These are phyloP conservation scores for Schizothecium vesticola DNA, from an alignment of 495 filamentous ascomycete genomes.

Conservation along the genomic window DNA sequence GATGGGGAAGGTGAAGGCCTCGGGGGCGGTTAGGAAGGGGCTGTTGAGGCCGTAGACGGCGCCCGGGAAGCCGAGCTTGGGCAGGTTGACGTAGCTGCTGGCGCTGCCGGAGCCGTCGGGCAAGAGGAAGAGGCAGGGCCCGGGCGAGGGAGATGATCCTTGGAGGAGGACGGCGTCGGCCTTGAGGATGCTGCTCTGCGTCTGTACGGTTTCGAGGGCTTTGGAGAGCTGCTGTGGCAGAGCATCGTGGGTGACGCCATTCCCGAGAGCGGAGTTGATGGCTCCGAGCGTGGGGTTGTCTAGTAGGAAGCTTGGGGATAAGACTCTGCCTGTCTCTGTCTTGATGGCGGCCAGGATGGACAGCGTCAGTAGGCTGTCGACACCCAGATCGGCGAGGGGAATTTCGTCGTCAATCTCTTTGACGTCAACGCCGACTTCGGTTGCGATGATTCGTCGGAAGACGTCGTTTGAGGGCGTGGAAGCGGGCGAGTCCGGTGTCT, in stretches of 20 bases:
- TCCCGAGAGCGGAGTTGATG: slow-evolving; percentile 17
- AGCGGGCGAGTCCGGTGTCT: background rate
- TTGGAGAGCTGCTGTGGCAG: slow-evolving; percentile 13
- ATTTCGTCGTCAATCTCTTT: slow-evolving; percentile 41
- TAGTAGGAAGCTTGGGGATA: slow-evolving; percentile 29
- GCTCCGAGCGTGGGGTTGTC: slow-evolving; percentile 23
- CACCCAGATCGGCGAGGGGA: slow-evolving; percentile 38
- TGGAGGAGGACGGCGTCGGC: slow-evolving; percentile 47
- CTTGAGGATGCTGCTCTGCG: slow-evolving; percentile 43
- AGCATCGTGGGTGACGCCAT: background rate
- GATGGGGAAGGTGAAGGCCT: slow-evolving; percentile 35
- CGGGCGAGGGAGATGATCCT: slow-evolving; percentile 42
- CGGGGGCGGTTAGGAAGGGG: slow-evolving; percentile 41
- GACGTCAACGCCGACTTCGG: slow-evolving; percentile 49
- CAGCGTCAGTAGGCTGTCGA: slow-evolving; percentile 44
- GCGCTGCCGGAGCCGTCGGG: slow-evolving; percentile 62
- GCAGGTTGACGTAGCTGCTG: slow-evolving; percentile 43
- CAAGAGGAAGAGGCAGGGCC: slow-evolving; percentile 50
- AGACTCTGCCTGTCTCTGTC: slow-evolving; percentile 35
- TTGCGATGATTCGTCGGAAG: slow-evolving; percentile 35
- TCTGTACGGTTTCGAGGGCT: slow-evolving; percentile 8
- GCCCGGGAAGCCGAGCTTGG: slow-evolving; percentile 28
- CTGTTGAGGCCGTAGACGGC: slow-evolving; percentile 49
- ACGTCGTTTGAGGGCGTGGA: background rate
- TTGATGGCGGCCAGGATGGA: slow-evolving; percentile 33